Conservation (phyloP, 2,329 filamentous ascomycete species). For the Torrubiella hemipterigena region DNA sequence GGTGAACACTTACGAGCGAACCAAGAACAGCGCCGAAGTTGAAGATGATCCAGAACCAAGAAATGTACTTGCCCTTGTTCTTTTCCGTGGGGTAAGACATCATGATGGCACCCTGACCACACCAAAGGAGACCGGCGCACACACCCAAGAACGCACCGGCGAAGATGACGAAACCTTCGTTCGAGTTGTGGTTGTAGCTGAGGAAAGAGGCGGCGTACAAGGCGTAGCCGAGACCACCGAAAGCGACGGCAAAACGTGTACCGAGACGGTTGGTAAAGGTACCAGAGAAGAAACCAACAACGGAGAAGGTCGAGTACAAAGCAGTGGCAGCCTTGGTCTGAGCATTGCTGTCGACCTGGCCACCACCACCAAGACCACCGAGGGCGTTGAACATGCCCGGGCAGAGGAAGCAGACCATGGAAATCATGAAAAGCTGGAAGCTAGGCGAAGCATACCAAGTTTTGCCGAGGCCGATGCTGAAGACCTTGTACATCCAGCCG, state of each 20-base stretch:
- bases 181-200: slow-evolving; percentile 55
- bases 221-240: slow-evolving; percentile 68
- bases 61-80: slow-evolving; percentile 79
- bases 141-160: slow-evolving; percentile 65
- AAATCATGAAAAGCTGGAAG: slow-evolving; percentile 58
- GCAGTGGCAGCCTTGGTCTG: slow-evolving; percentile 44
- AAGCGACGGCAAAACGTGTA: slow-evolving; percentile 52
- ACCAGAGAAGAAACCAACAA: slow-evolving; percentile 58
- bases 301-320: slow-evolving; percentile 59
- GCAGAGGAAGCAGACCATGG: slow-evolving; percentile 45
- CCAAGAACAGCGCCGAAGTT: slow-evolving; percentile 86
- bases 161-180: slow-evolving; percentile 62
- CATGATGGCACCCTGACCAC: slow-evolving; percentile 75
- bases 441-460: slow-evolving; percentile 65
- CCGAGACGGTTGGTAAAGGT: slow-evolving; percentile 70
- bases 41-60: slow-evolving; percentile 91
- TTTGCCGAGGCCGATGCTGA: slow-evolving; percentile 39
- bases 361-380: slow-evolving; percentile 52
- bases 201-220: slow-evolving; percentile 63
- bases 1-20: slow-evolving; percentile 35
- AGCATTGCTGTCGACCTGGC: slow-evolving; percentile 21
- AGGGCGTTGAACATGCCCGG: slow-evolving; percentile 64
- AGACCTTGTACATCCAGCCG: slow-evolving; percentile 58
- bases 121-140: slow-evolving; percentile 72
- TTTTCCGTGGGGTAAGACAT: slow-evolving; percentile 78